These are phyloP conservation scores for Leptodermis oblonga DNA, from an alignment of 257 asterid genomes.

Conservation along the genomic window DNA sequence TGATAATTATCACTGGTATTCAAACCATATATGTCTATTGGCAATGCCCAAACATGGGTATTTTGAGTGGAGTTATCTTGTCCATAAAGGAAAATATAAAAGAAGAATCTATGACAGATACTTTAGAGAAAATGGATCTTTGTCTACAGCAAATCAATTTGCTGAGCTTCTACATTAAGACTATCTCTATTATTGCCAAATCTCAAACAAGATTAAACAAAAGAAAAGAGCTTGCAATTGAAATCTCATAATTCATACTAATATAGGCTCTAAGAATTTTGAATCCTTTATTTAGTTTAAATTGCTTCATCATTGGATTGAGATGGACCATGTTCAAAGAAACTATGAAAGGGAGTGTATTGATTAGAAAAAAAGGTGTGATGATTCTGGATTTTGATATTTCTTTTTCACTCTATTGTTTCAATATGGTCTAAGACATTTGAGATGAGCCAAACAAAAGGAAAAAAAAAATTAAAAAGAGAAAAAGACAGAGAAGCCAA, in stretches of 20 bases:
- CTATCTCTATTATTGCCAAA: background rate
- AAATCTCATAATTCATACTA: background rate
- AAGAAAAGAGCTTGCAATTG: background rate
- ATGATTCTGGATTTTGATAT: no score
- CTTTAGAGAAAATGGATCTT: background rate
- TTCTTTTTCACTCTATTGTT: background rate
- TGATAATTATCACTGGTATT: background rate
- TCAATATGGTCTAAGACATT: background rate
- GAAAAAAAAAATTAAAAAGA: no score
- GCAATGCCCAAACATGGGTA: no score
- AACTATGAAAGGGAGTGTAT: background rate
- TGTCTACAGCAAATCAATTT: background rate
- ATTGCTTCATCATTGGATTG: no score
- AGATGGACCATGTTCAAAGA: background rate
- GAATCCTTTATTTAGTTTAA: background rate
- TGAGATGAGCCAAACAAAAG: no score
- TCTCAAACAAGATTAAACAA: no score
- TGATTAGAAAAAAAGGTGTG: no score
- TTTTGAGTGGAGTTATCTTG: no score
- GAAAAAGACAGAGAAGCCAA: background rate
- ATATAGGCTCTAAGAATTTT: background rate
- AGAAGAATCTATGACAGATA: no score
- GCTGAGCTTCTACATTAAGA: background rate
- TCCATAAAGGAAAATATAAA: no score
- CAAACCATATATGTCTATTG: no score